Conservation (phyloP, 2,329 filamentous ascomycete genomes). For the Didymellaceae sp. region DNA sequence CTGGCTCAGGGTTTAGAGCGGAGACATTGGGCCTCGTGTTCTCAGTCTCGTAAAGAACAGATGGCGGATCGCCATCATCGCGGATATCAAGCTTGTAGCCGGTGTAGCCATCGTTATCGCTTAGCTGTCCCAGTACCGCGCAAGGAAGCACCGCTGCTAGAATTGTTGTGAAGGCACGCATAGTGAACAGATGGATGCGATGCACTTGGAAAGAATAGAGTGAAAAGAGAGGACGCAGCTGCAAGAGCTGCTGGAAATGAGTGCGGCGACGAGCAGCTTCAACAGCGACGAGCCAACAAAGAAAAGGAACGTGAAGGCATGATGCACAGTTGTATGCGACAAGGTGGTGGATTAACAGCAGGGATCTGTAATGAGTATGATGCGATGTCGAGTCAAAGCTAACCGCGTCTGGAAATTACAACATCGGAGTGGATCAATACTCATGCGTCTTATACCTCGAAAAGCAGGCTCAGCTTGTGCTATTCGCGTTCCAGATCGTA, state of each 20-base stretch:
- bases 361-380: slow-evolving; percentile 34
- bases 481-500: slow-evolving; percentile 24
- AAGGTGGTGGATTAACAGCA: slow-evolving; percentile 27
- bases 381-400: slow-evolving; percentile 12
- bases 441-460: slow-evolving; percentile 16
- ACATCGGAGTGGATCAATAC: slow-evolving; percentile 25
- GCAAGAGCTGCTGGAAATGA: slow-evolving; percentile 24
- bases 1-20: slow-evolving; percentile 56
- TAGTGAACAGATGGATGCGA: slow-evolving; percentile 16
- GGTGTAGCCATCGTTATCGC: slow-evolving; percentile 58
- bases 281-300: slow-evolving; percentile 13
- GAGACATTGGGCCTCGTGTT: slow-evolving; percentile 54
- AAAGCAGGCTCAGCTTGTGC: slow-evolving; percentile 34
- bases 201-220: background rate
- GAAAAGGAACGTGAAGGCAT: slow-evolving; percentile 23
- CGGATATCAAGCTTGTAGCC: slow-evolving; percentile 60
- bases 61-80: slow-evolving; percentile 58
- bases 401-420: slow-evolving; percentile 37
- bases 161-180: slow-evolving; percentile 34
- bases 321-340: slow-evolving; percentile 11
- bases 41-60: slow-evolving; percentile 61
- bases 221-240: slow-evolving; percentile 32
- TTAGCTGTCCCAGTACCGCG: slow-evolving; percentile 40
- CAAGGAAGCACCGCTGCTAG: slow-evolving; percentile 44
- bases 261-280: slow-evolving; percentile 23